Evolutionary conservation across 129 eudicot genomes (phyloP).

Genomic region (Tagetes erecta): DNA sequence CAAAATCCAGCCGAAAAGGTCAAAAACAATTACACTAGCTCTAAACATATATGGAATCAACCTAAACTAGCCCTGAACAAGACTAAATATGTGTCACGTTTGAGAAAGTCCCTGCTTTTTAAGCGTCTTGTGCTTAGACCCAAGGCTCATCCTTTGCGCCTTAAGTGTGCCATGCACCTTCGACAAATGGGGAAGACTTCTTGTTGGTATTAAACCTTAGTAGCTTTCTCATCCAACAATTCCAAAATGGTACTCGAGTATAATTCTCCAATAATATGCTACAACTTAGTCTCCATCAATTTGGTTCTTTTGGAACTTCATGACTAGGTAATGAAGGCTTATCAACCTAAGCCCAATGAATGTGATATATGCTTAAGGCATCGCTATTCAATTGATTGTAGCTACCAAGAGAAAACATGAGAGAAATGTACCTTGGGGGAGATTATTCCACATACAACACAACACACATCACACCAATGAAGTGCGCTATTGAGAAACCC

Average conservation of each 20-base stretch:
- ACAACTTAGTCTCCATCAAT: conserved; percentile 2
- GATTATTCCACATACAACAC: not conserved
- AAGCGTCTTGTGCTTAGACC: no score
- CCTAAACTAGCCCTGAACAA: no score
- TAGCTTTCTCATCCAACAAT: not conserved
- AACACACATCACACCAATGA: not conserved
- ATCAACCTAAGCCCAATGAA: not conserved
- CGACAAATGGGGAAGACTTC: not conserved
- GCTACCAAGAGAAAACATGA: not conserved
- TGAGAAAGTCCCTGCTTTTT: no score
- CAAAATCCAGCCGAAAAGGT: no score
- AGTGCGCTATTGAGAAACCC: not conserved
- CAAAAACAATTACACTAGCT: no score
- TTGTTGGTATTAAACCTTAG: not conserved
- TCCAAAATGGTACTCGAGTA: not conserved
- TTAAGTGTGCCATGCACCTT: no score
- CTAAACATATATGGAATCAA: no score
- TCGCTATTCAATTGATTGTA: not conserved
- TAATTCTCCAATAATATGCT: conserved; percentile 3
- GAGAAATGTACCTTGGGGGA: not conserved
- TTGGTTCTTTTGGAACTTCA: not conserved
- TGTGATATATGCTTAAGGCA: not conserved
- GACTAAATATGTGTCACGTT: no score
- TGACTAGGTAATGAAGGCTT: not conserved
- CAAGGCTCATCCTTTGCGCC: no score